Evolutionary conservation across 2,329 filamentous ascomycete genomes (phyloP), one percentile per base, ranked within the genome.

Genomic region (Calonectria honghensis): DNA sequence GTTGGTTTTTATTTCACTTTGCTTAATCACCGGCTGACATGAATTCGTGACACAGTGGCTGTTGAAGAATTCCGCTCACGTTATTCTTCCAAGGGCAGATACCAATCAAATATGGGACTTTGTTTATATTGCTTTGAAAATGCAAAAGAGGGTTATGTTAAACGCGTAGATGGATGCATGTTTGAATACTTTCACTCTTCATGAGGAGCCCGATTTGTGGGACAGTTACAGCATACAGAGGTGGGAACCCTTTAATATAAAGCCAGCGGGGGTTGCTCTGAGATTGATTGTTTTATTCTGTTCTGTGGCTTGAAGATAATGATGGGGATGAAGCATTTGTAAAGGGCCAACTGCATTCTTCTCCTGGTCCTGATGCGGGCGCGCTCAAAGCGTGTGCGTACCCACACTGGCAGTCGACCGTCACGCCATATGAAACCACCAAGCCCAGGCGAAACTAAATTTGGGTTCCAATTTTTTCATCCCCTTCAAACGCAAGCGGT

Each of bases 61-160:
- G 35, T 63, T 2, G 57, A 63, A 27, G 57, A 63, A 63, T 63
- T 63, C 24, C 57, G 57, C 37, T 63, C 57, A 29, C 57, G 57
- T 24, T 63, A 63, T 31, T 63, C 57, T 18, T 63, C 57, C 9
- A 63, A 63, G 24, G 57, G 57, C 39, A 29, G 35, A 63, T 63
- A 41, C 24, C 57, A 63, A 16, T 63, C 57, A 39, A 41, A 63
- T 14, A 63, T 41, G 57, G 57, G 57, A 20, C 57, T 63, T 9
- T 63, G 57, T 6, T 18, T 63, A 5, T 63, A 63, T 20, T 63
- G 57, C 37, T 63, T 63, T 41, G 57, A 63, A 39, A 27, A 63
- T 63, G 57, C 57, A 4, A 63, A 63, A 20, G 57, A 63, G 18
- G 57, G 37, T 4, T 63, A 63, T 35, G 27, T 39, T 13, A 63